Base-by-base conservation (phyloP, 768 basidiomycete species). In the Chalciporus piperatus region DNA sequence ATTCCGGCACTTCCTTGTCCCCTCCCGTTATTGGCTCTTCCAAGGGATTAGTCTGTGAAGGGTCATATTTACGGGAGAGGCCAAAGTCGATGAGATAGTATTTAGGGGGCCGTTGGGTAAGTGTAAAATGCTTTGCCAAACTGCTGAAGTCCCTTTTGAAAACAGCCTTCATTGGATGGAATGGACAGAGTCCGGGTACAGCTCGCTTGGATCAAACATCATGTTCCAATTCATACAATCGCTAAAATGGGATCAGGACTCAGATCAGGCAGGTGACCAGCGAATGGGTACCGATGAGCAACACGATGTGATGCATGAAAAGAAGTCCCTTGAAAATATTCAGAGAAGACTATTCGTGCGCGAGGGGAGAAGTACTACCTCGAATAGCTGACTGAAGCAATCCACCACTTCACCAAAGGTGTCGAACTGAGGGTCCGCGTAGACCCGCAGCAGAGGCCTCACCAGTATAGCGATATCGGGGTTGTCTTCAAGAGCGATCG, bases 1-100 rank as follows among this genome's bases (percentile, higher is more conserved):
- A 69, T 42, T 76, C 75, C 1, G 75, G 74, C 0, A 67, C 69
- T 0, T 72, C 61, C 47, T 67, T 67, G 57, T 81, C 77, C 2
- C 71, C 75, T 1, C 75, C 76, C 6, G 53, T 48, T 5, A 73
- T 60, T 0, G 67, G 63, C 1, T 52, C 39, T 22, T 67, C 69
- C 0, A 59, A 52, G 1, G 71, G 70, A 0, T 54, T 48, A 3
- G 60, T 51, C 6, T 70, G 60, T 0, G 60, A 33, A 0, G 71
- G 65, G 10, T 52, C 53, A 40, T 66, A 74, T 19, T 41, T 52
- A 3, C 61, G 52, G 6, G 72, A 71, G 2, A 72, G 32, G 2
- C 69, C 70, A 23, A 72, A 71, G 48, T 72, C 71, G 50, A 48
- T 52, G 10, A 43, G 16, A 23, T 38, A 30, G 14, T 52, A 48